Evolutionary conservation across 768 basidiomycete genomes (phyloP).

Genomic region (Exidia glandulosa): DNA sequence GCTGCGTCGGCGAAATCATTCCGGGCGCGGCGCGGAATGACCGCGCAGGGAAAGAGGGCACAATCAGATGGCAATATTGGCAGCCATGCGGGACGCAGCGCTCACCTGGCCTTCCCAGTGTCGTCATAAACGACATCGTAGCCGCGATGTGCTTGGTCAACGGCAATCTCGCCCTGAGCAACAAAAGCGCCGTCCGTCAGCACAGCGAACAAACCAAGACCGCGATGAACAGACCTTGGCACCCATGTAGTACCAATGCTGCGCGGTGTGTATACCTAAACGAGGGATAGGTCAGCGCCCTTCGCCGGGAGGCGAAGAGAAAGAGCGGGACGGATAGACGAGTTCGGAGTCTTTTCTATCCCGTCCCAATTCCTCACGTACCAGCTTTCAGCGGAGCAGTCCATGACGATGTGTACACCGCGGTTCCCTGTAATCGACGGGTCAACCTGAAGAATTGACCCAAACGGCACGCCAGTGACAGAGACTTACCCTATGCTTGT

Average conservation of each 20-base stretch:
- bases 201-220: conserved; percentile 5
- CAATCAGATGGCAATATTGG: neutral
- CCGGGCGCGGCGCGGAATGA: neutral
- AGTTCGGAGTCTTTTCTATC: too few relatives aligned
- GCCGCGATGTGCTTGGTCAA: conserved; percentile 90
- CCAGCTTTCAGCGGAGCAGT: conserved; percentile 80
- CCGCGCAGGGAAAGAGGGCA: neutral
- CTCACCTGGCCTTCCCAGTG: conserved; percentile 44
- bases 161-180: conserved; percentile 72
- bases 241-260: conserved; percentile 93
- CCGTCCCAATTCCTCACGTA: too few relatives aligned
- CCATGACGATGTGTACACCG: conserved; percentile 90
- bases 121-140: conserved; percentile 85
- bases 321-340: too few relatives aligned
- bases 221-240: conserved; percentile 48
- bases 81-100: neutral
- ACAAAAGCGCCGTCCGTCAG: neutral
- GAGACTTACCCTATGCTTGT: conserved; percentile 36
- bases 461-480: too few relatives aligned
- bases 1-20: conserved; percentile 8
- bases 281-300: too few relatives aligned
- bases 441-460: too few relatives aligned
- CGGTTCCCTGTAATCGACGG: conserved; percentile 47
- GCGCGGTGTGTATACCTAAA: conserved; percentile 86
- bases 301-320: too few relatives aligned